Evolutionary conservation across 2,329 filamentous ascomycete species (phyloP).

Genomic region (Cercospora sp.): DNA sequence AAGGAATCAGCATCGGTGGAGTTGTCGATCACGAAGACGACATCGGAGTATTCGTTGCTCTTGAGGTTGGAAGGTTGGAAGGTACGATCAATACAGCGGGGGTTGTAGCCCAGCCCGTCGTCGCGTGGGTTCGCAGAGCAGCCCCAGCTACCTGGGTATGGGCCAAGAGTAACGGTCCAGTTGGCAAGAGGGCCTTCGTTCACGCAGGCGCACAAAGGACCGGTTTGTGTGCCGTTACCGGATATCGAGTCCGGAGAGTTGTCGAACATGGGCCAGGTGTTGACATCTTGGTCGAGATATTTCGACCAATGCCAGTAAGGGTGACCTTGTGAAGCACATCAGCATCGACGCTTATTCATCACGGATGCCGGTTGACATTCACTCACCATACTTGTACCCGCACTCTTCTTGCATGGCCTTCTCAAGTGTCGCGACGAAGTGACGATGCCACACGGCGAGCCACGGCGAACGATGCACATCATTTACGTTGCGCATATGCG

Average conservation of each 20-base stretch:
- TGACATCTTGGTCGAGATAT: constrained; percentile 45
- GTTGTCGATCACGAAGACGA: constrained; percentile 18
- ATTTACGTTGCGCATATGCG: constrained; percentile 16
- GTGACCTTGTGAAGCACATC: constrained; percentile 17
- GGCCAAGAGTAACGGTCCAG: constrained; percentile 31
- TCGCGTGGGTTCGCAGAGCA: constrained; percentile 24
- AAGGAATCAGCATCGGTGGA: constrained; percentile 23
- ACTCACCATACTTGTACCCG: constrained; percentile 10
- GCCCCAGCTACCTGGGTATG: constrained; percentile 17
- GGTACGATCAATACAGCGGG: constrained; percentile 20
- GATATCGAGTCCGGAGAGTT: constrained; percentile 48
- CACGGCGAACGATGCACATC: constrained; percentile 21
- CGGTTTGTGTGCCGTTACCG: constrained; percentile 27
- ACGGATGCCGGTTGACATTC: neutral
- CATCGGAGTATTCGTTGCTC: constrained; percentile 18
- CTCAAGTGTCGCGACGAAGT: constrained; percentile 28
- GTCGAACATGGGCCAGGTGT: constrained; percentile 50
- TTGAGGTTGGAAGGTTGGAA: constrained; percentile 10
- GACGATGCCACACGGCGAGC: constrained; percentile 21
- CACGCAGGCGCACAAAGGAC: constrained; percentile 50
- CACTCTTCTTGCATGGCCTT: constrained; percentile 39
- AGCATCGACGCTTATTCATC: neutral
- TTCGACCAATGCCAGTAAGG: constrained; percentile 56
- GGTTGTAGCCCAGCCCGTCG: constrained; percentile 22
- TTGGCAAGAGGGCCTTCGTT: constrained; percentile 52